Conservation (phyloP, 192 early-diverging fungal genomes). For the Coemansia asiatica region DNA sequence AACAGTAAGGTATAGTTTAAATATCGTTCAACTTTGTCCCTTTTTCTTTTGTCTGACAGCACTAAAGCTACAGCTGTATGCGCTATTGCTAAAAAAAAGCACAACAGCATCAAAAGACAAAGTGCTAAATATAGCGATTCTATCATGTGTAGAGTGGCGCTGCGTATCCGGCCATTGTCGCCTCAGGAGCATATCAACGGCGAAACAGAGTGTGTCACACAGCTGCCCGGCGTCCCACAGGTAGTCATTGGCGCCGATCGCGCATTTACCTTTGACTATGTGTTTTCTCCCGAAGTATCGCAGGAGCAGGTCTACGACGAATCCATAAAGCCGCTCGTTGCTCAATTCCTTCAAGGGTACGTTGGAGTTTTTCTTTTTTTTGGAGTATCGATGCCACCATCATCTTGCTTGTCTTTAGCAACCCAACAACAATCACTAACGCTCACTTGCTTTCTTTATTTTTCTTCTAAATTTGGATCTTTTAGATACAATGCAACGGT, state of each 20-base stretch:
- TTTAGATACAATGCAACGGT: slow-evolving; percentile 85
- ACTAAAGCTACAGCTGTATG: too few relatives aligned
- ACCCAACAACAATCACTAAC: too few relatives aligned
- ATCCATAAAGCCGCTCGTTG: slow-evolving; percentile 53
- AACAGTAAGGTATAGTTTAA: slow-evolving; percentile 31
- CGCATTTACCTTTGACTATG: slow-evolving; percentile 70
- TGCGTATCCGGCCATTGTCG: slow-evolving; percentile 51
- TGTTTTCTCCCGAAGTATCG: slow-evolving; percentile 64
- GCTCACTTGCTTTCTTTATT: not conserved
- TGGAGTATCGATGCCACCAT: not conserved
- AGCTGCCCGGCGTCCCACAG: slow-evolving; percentile 53
- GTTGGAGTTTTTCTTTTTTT: not conserved
- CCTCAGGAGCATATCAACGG: slow-evolving; percentile 45
- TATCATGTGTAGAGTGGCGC: slow-evolving; percentile 38
- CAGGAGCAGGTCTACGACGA: slow-evolving; percentile 69
- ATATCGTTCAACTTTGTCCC: not conserved
- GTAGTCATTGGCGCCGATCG: slow-evolving; percentile 55
- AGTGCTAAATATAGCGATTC: not conserved
- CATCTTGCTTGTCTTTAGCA: too few relatives aligned
- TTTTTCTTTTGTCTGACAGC: not conserved
- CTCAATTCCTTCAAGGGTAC: slow-evolving; percentile 70
- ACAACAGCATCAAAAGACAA: not conserved
- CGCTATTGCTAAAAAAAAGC: not conserved
- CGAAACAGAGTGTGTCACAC: slow-evolving; percentile 50
- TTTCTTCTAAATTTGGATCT: not conserved